Base-by-base conservation (phyloP, 306 rosid species). In the Sechiopsis laciniata region DNA sequence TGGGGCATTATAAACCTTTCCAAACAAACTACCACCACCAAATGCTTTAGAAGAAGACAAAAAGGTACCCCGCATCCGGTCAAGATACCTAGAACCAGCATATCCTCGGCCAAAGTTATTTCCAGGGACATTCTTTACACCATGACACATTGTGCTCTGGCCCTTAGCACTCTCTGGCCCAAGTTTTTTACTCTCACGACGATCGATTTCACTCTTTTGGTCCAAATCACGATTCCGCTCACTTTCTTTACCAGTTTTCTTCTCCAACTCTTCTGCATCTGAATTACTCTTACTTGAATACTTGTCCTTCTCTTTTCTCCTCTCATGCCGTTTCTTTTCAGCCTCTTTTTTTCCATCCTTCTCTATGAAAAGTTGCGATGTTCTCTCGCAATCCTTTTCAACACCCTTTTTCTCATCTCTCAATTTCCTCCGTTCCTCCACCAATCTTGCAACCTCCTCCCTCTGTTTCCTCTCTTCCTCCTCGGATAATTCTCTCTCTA, bases 401-500 rank as follows among this genome's bases (percentile, higher is more conserved):
- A 92, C 95, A 78, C 90, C 97, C 55, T 70, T 75, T 85, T 86
- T 91, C 84, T 95, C 99, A 80, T 95, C 99, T 80, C 99, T 86
- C 77, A 89, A 78, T 83, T 72, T 89, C 87, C 99, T 83, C 24
- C 96, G 99, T 72, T 95, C 99, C 84, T 95, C 95, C 80, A 95
- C 99, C 83, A 95, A 81, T 83, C 90, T 86, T 8, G 99, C 95
- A 72, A 95, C 99, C 86, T 95, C 99, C 85, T 95, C 97, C 89
- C 99, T 88, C 80, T 95, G 99, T 76, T 95, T 95, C 78, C 89
- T 81, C 79, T 95, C 99, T 83, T 95, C 99, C 89, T 95, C 99
- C 86, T 95, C 97, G 83, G 84, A 80, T 58, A 86, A 92, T 78
- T 89, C 99, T 83, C 62, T 95, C 88, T 91, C 99, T 76, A 95